Evolutionary conservation across 1,284 basidiomycete genomes (phyloP).

Genomic region (Tranzscheliella williamsii): DNA sequence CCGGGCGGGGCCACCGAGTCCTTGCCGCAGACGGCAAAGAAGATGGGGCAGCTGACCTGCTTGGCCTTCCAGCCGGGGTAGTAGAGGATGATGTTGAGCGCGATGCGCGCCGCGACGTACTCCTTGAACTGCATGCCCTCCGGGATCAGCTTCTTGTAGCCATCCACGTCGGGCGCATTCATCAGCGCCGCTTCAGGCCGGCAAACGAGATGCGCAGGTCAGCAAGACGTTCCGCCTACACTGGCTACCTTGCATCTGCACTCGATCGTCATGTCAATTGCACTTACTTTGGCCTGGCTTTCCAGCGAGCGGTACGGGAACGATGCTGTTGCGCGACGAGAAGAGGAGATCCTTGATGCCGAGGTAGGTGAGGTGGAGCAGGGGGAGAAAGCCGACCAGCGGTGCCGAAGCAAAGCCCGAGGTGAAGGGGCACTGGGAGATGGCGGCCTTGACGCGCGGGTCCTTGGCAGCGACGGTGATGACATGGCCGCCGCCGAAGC

Average conservation of each 20-base stretch:
- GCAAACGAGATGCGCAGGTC: background rate
- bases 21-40: conserved; percentile 52
- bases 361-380: conserved; percentile 13
- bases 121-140: conserved; percentile 3
- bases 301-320: conserved; percentile 26
- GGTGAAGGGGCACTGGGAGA: conserved; percentile 55
- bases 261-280: too few relatives aligned
- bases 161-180: conserved; percentile 29
- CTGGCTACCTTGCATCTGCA: too few relatives aligned
- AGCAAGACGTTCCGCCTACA: too few relatives aligned
- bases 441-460: conserved; percentile 32
- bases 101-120: conserved; percentile 39
- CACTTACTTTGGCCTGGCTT: conserved; percentile 42
- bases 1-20: conserved; percentile 44
- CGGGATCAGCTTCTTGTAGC: conserved; percentile 16
- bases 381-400: conserved; percentile 10
- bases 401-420: conserved; percentile 25
- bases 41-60: conserved; percentile 40
- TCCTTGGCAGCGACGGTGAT: conserved; percentile 41
- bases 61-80: conserved; percentile 40
- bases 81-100: conserved; percentile 35
- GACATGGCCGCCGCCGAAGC: conserved; percentile 52
- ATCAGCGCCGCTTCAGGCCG: conserved; percentile 40
- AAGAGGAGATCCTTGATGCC: conserved; percentile 33
- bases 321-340: conserved; percentile 12